Percentiles rank a stretch among this genome's conserved stretches.
These are phyloP conservation scores for Cotoneaster glaucophyllus DNA, from an alignment of 306 rosid genomes.

Conservation along the genomic window DNA sequence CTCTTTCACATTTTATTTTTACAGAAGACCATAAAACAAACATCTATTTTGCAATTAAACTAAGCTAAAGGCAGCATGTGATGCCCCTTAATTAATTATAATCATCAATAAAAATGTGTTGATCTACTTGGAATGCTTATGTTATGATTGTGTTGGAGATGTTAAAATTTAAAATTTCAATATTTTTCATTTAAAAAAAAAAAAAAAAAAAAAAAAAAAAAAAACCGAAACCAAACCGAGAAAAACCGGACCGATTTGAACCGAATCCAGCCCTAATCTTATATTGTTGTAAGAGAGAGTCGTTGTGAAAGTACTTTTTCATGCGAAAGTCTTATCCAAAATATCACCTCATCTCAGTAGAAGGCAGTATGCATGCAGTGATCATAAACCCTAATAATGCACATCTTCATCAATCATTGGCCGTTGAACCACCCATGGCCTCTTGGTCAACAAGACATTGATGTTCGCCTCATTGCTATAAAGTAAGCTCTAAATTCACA, in stretches of 20 bases:
- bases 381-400: not conserved
- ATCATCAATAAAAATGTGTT: too few species aligned
- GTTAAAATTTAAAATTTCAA: too few species aligned
- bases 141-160: too few species aligned
- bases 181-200: too few species aligned
- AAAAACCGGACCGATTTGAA: too few species aligned
- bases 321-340: not conserved
- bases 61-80: not conserved
- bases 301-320: not conserved
- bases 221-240: too few species aligned
- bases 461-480: constrained; percentile 13
- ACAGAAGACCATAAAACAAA: not conserved
- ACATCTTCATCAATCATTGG: constrained; percentile 20
- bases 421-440: constrained; percentile 16
- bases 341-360: not conserved
- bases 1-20: not conserved
- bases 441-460: constrained; percentile 23
- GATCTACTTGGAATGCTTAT: too few species aligned
- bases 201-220: too few species aligned
- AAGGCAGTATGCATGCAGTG: not conserved
- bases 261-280: too few species aligned
- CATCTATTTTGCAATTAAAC: not conserved
- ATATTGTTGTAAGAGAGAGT: too few species aligned
- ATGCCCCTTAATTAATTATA: not conserved
- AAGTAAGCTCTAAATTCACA: constrained; percentile 2